Base-by-base conservation (phyloP, 2,329 filamentous ascomycete genomes). In the Cordyceps fumosorosea region DNA sequence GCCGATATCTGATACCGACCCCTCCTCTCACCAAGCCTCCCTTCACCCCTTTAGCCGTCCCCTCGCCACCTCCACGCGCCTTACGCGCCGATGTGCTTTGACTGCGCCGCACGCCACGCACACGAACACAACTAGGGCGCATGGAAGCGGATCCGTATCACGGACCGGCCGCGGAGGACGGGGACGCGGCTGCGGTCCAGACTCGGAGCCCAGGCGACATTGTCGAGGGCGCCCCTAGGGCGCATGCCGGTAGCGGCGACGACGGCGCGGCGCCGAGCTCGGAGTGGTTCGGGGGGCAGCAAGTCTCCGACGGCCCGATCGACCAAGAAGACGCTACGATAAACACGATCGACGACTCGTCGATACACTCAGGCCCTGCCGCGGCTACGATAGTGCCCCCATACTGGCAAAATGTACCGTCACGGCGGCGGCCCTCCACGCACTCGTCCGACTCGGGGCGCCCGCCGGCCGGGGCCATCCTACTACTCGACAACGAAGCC, bases 401-500 rank as follows among this genome's bases (percentile, higher is more conserved):
- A 5, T 81, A 81, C 68, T 81, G 79, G 79, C 66, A 69, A 53
- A 74, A 73, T 62, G 65, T 63, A 20, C 62, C 65, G 32, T 61
- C 71, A 3, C 78, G 78, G 64, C 69, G 78, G 64, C 69, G 71
- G 51, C 75, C 71, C 16, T 79, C 77, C n/a, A 81, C 73, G 64
- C 68, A 77, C 22, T 85, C 83, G 8, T 72, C 68, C 57, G 77
- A 81, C 47, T 83, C 81, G 48, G 69, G 81, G 45, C 73, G 83
- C 29, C 29, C 29, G n/a, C 76, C 77, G 1, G 69, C 72, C 0
- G 82, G 82, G 42, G 82, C 80, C 50, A 88, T 88, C 66, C 85
- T 80, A 8, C 74, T 88, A 63, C 82, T 80, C 65, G 85, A 88
- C 70, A 87, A 88, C 71, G 84, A 86, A 66, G 78, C 77, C 40